Percentiles rank a stretch among this genome's conserved stretches.
Conservation (phyloP, 345 rosid species). For the Citrus glauca region DNA sequence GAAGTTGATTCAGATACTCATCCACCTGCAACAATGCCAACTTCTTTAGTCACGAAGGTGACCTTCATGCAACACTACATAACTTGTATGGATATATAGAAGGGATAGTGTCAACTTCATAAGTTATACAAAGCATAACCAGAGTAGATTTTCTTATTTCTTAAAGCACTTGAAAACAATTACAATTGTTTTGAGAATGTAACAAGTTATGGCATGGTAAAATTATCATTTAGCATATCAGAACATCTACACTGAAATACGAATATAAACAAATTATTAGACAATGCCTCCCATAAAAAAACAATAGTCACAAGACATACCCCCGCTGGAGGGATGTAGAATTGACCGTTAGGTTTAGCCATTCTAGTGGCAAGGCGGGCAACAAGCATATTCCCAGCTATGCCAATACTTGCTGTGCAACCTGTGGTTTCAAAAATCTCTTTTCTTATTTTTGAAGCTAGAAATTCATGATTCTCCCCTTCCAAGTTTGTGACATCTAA, state of each 20-base stretch:
- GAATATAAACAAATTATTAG: not conserved
- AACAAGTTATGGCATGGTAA: not conserved
- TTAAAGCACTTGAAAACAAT: not conserved
- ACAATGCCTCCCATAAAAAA: not conserved
- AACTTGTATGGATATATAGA: not conserved
- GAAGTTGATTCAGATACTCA: constrained; percentile 62
- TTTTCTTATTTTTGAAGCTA: constrained; percentile 67
- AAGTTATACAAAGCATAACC: not conserved
- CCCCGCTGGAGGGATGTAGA: constrained; percentile 54
- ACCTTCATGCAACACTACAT: not conserved
- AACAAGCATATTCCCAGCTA: constrained; percentile 85
- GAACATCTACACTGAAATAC: not conserved
- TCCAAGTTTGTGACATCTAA: constrained; percentile 56
- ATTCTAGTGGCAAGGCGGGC: constrained; percentile 93
- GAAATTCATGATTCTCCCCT: constrained; percentile 50
- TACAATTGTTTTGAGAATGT: too few relatives aligned
- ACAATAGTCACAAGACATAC: constrained; percentile 26
- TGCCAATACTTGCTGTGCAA: constrained; percentile 91
- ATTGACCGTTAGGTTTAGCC: constrained; percentile 95
- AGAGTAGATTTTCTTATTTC: not conserved
- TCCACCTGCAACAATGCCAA: constrained; percentile 51
- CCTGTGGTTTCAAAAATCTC: constrained; percentile 76
- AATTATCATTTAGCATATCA: not conserved
- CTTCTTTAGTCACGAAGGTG: constrained; percentile 6
- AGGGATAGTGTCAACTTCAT: not conserved